Conservation (phyloP, 805 yeast species). For the Kluyveromyces dobzhanskii region DNA sequence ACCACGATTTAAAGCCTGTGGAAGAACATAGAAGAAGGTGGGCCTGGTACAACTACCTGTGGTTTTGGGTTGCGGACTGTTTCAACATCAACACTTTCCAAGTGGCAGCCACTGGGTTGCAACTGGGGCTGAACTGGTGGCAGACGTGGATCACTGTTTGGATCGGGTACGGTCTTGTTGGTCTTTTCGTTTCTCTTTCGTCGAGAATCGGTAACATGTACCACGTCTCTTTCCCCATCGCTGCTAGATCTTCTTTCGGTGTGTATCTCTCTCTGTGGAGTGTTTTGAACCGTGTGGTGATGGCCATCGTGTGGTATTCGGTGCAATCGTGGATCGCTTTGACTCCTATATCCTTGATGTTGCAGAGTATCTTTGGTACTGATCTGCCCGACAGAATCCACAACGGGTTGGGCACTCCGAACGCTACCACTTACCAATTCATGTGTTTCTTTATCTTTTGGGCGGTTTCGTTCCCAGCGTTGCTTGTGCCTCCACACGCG, state of each 20-base stretch:
- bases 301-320: constrained; percentile 84
- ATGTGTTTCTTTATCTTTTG: constrained; percentile 76
- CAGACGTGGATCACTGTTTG: constrained; percentile 84
- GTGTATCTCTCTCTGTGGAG: constrained; percentile 86
- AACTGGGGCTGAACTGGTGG: constrained; percentile 81
- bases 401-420: constrained; percentile 48
- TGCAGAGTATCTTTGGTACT: constrained; percentile 65
- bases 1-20: constrained; percentile 73
- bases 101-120: constrained; percentile 80
- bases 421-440: constrained; percentile 65
- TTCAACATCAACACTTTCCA: constrained; percentile 88
- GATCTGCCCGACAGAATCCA: constrained; percentile 55
- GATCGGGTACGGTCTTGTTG: constrained; percentile 71
- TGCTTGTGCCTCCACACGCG: constrained; percentile 74
- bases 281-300: constrained; percentile 75
- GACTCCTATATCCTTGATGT: constrained; percentile 70
- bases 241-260: constrained; percentile 77
- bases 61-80: constrained; percentile 84
- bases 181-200: constrained; percentile 57
- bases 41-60: constrained; percentile 75
- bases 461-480: constrained; percentile 68
- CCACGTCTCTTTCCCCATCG: constrained; percentile 80
- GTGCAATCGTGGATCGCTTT: constrained; percentile 85
- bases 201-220: constrained; percentile 76
- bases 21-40: constrained; percentile 69